Evolutionary conservation across 176 grass and related monocot genomes (phyloP), one percentile per base, ranked within the genome.

Genomic region (Aegilops speltoides): DNA sequence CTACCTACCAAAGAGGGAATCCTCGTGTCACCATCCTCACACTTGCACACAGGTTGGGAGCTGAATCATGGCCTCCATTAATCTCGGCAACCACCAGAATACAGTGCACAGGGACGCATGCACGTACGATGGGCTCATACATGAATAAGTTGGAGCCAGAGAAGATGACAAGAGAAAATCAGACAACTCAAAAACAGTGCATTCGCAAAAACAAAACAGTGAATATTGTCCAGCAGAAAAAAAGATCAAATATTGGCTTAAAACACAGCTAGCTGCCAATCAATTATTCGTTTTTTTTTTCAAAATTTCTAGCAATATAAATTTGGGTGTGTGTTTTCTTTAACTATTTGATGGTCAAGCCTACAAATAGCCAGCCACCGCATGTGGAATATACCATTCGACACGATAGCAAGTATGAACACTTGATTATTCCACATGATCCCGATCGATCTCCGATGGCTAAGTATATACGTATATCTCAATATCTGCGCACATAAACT

Each of bases 61-160:
- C 19, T 60, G 25, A 60, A 82, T 91, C 61, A 50, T 80, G 67
- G 1, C 50, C 70, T 33, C 54, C 67, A 68, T 80, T 84, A 87
- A 75, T 60, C 20, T 66, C 32, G 48, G 54, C 76, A 84, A 84
- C 85, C 0, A 81, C 76, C 76, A 14, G 8, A 74, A 50, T 64
- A 64, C 19, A 60, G 19, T 83, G 64, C 64, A 8, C 1, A 50
- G 12, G 24, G 25, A 83, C 14, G 40, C 25, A 54, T 7, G 1
- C 28, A 8, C 3, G 33, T 4, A 10, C 68, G 37, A 70, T 14
- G 22, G 69, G 23, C 1, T 43, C 11, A 13, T 57, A 57, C 17
- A 57, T 20, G 19, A 7, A 56, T 56, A 3, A 3, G 48, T 56
- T 6, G 52, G 52, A 56, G 52, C 52, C 20, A 56, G 17, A 56